Evolutionary conservation across 306 rosid species (phyloP).

Genomic region (Delonix regia): DNA sequence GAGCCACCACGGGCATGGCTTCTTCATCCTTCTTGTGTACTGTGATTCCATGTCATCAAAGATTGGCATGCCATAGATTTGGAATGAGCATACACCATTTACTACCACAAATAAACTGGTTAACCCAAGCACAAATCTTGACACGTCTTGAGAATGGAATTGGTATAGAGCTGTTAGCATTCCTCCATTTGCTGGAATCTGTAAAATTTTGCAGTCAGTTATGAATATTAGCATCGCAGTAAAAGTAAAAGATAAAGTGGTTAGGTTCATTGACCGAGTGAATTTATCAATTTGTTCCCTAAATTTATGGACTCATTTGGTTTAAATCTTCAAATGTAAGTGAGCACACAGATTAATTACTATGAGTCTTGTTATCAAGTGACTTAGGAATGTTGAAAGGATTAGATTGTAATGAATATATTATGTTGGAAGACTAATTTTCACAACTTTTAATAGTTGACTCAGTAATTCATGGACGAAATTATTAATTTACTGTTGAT

Average conservation of each 20-base stretch:
- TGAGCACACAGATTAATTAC: too few species aligned
- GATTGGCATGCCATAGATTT: slow-evolving; percentile 15
- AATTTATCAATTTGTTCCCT: too few species aligned
- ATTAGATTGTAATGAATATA: too few species aligned
- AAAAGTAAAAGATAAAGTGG: too few species aligned
- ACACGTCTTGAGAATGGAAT: slow-evolving; percentile 11
- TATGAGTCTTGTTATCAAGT: too few species aligned
- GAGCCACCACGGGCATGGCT: slow-evolving; percentile 23
- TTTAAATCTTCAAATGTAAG: too few species aligned
- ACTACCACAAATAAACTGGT: neutral
- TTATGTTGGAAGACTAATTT: too few species aligned
- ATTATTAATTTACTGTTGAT: neutral
- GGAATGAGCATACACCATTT: slow-evolving; percentile 9
- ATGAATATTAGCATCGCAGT: neutral
- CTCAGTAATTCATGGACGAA: neutral
- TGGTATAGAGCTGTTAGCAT: slow-evolving; percentile 13
- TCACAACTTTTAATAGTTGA: too few species aligned
- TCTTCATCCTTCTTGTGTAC: slow-evolving; percentile 9
- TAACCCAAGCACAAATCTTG: neutral
- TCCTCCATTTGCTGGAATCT: slow-evolving; percentile 5
- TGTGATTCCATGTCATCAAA: slow-evolving; percentile 21
- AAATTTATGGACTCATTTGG: too few species aligned
- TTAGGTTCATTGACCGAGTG: too few species aligned
- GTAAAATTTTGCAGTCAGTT: neutral
- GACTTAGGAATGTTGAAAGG: too few species aligned